phyloP scores from a whole-genome alignment of 306 rosid genomes.

The Dicorynia guianensis region DNA sequence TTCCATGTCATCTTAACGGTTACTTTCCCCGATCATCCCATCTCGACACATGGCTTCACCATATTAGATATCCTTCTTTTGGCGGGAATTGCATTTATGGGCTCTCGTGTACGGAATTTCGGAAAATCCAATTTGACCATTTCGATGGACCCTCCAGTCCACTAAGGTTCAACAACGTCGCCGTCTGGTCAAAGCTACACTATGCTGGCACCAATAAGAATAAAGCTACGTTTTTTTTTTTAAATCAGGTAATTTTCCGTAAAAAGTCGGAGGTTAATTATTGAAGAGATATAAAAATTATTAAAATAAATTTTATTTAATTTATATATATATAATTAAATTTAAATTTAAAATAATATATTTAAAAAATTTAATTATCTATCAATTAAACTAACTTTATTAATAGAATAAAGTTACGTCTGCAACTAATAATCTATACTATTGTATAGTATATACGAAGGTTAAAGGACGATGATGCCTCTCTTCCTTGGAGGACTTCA shows the following conservation, averaged over 20 bases:
- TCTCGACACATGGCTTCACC: conserved; percentile 57
- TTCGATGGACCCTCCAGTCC: neutral
- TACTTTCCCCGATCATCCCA: conserved; percentile 50
- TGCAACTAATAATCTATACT: too few relatives aligned
- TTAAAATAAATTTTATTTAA: too few relatives aligned
- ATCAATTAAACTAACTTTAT: too few relatives aligned
- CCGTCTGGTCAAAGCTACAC: conserved; percentile 46
- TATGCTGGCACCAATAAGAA: conserved; percentile 9
- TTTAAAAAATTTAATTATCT: too few relatives aligned
- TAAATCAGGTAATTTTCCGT: too few relatives aligned
- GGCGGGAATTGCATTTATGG: conserved; percentile 53
- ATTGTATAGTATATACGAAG: too few relatives aligned
- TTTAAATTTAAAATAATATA: too few relatives aligned
- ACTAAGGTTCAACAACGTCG: conserved; percentile 27
- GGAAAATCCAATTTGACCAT: conserved; percentile 41
- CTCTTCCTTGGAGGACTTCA: neutral
- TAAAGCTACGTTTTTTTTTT: neutral
- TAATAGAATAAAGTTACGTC: too few relatives aligned
- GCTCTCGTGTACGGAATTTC: conserved; percentile 16
- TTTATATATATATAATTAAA: too few relatives aligned
- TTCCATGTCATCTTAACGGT: conserved; percentile 68
- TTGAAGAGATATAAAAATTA: too few relatives aligned
- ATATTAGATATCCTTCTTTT: conserved; percentile 34
- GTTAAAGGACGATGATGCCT: too few relatives aligned
- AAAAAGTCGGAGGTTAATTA: too few relatives aligned